Base-by-base conservation (phyloP, 331 rosid genomes). In the Rhamnella rubrinervis region DNA sequence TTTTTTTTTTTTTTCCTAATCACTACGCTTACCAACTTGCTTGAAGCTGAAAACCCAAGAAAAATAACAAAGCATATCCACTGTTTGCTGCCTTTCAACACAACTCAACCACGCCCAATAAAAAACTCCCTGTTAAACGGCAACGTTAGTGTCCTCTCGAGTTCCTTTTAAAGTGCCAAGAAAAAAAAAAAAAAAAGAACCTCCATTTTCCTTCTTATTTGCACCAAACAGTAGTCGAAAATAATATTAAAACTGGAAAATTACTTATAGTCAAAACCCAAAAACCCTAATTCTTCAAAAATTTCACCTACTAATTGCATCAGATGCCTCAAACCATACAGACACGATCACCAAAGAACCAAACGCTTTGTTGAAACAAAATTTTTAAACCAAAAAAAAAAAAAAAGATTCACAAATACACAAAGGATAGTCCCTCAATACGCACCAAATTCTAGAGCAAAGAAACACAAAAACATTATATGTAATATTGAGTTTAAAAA, bases 211-310 rank as follows among this genome's bases (percentile, higher is more conserved):
- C 49, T 44, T 14, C 13, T 44, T 14, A 3, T 12, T 10, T 9
- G 49, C 13, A 69, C 73, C 74, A 44, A 58, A 55, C 21, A 25
- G 20, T 7, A 28, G 35, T 31, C 35, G 35, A 31, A 31, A 31
- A 31, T 31, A 31, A 31, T 31, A 31, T 31, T 31, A 55, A 31
- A 7, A 49, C 20, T 10, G 5, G 13, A 13, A 62, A 64, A 60
- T 55, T 16, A 68, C 26, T 58, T 35, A 28, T 65, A 50, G 38
- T 69, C 57, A 25, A 63, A 40, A 51, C 50, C 55, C 49, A 53
- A 19, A 65, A 58, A 65, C 72, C 58, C 73, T 49, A 72, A 70
- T 47, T 49, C 8, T 63, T 28, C 44, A n/a, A 58, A 66, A 63
- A 8, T 18, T 19, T 26, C 52, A 26, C n/a, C 25, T 7, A 23